These are phyloP conservation scores for Macrocybe gigantea DNA, from an alignment of 768 basidiomycete genomes.

Conservation along the genomic window DNA sequence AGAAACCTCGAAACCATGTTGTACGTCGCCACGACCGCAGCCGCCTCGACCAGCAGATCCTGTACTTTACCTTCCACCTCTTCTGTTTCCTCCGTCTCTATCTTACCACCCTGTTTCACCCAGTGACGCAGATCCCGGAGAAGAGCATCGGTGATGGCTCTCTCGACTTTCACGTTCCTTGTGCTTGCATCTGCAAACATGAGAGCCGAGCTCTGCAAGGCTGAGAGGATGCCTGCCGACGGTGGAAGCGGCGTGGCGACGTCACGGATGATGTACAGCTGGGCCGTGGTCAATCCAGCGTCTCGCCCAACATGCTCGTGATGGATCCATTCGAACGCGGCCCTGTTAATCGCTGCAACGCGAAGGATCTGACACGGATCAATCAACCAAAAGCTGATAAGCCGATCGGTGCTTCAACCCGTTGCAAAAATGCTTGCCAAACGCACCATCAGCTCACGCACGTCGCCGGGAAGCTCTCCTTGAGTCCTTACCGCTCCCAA, in stretches of 20 bases:
- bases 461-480: constrained; percentile 39
- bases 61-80: constrained; percentile 25
- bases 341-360: constrained; percentile 43
- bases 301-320: constrained; percentile 46
- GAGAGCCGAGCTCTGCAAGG: constrained; percentile 46
- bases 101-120: constrained; percentile 11
- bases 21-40: constrained; percentile 47
- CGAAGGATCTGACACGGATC: constrained; percentile 33
- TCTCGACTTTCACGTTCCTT: constrained; percentile 35
- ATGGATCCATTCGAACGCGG: constrained; percentile 52
- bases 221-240: constrained; percentile 31
- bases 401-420: neutral
- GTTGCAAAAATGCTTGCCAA: neutral
- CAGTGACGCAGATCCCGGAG: too few relatives aligned
- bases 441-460: constrained; percentile 47
- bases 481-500: constrained; percentile 43
- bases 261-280: constrained; percentile 52
- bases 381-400: neutral
- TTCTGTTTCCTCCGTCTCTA: constrained; percentile 23
- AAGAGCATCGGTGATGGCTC: constrained; percentile 32
- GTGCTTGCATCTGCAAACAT: constrained; percentile 59
- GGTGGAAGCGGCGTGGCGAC: constrained; percentile 34
- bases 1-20: constrained; percentile 71
- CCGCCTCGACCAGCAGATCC: constrained; percentile 49
- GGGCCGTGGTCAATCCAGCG: constrained; percentile 45